Percentiles rank a stretch among this genome's conserved stretches.
phyloP scores from a whole-genome alignment of 202 grass and related monocot species.

The Bolboschoenoplectus hybrid region DNA sequence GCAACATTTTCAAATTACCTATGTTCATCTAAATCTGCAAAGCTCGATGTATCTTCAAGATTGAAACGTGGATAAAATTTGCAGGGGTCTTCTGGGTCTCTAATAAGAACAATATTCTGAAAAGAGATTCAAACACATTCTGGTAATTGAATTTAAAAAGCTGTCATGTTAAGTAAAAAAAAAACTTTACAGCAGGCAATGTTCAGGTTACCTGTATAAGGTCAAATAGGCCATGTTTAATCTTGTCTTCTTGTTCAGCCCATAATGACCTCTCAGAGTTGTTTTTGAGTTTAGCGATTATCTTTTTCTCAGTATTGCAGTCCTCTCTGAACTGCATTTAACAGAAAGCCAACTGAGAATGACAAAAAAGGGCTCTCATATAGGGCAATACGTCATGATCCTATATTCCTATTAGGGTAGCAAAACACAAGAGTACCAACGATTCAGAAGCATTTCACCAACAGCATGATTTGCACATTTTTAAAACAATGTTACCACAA shows the following conservation, averaged over 20 bases:
- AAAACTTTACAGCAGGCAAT: slow-evolving; percentile 17
- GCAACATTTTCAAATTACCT: slow-evolving; percentile 51
- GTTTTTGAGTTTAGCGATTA: slow-evolving; percentile 76
- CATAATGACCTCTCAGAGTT: slow-evolving; percentile 81
- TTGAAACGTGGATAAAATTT: slow-evolving; percentile 98
- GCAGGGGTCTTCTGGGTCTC: slow-evolving; percentile 75
- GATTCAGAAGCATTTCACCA: not conserved
- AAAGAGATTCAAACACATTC: slow-evolving; percentile 34
- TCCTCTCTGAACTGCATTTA: slow-evolving; percentile 94
- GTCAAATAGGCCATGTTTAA: slow-evolving; percentile 70
- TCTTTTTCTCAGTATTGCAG: slow-evolving; percentile 98
- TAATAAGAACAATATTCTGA: slow-evolving; percentile 97
- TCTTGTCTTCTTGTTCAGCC: slow-evolving; percentile 83
- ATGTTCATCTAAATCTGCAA: slow-evolving; percentile 90
- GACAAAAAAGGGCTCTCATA: not conserved
- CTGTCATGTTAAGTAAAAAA: slow-evolving; percentile 19
- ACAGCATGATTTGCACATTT: not conserved
- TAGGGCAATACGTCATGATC: not conserved
- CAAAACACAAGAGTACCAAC: not conserved
- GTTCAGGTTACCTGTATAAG: slow-evolving; percentile 70
- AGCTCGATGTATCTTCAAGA: slow-evolving; percentile 89
- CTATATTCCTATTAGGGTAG: not conserved
- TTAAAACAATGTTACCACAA: not conserved
- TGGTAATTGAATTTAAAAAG: slow-evolving; percentile 38
- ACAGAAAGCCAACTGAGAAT: slow-evolving; percentile 6